Conservation (phyloP, 345 rosid species). For the Barbarea vulgaris region DNA sequence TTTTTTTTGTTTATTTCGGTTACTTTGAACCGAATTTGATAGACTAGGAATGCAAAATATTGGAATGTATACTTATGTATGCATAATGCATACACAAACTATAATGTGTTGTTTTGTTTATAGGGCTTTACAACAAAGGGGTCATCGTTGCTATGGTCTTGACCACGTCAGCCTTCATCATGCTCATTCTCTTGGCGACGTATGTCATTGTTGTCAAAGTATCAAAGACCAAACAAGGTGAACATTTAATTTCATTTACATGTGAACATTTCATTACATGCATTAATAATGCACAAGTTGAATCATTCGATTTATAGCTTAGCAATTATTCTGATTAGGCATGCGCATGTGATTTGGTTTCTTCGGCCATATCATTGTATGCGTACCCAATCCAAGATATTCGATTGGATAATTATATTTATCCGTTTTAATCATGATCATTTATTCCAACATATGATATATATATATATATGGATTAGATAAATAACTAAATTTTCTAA, state of each 20-base stretch:
- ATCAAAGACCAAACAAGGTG: conserved; percentile 37
- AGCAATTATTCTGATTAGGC: neutral
- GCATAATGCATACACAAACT: neutral
- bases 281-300: neutral
- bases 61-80: neutral
- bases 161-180: conserved; percentile 23
- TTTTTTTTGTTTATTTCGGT: too few relatives aligned
- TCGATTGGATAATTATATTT: neutral
- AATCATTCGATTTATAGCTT: neutral
- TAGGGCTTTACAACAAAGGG: conserved; percentile 29
- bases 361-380: neutral
- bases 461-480: neutral
- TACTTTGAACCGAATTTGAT: neutral
- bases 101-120: neutral
- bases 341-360: neutral
- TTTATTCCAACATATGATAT: neutral
- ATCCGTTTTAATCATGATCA: neutral
- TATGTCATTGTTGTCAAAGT: conserved; percentile 28
- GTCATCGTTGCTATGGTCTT: conserved; percentile 33
- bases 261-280: neutral
- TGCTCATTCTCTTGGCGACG: conserved; percentile 28
- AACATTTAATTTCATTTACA: neutral
- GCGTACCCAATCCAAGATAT: neutral
- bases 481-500: neutral
- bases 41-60: neutral